phyloP scores from a whole-genome alignment of 768 basidiomycete species.

The Cubamyces sp. region DNA sequence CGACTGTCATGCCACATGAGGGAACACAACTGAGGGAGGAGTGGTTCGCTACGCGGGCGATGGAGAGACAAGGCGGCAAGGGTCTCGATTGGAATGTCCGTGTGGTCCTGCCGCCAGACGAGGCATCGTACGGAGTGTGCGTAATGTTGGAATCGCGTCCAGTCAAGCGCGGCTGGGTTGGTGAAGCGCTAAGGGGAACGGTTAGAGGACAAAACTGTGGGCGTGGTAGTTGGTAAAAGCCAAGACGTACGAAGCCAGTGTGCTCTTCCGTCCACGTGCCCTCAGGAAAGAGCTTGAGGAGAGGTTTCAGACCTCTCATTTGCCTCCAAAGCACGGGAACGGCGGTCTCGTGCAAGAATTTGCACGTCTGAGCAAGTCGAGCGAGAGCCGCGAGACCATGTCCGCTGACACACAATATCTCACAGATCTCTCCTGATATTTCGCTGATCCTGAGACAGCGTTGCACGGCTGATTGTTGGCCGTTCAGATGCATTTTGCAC shows the following conservation, averaged over 20 bases:
- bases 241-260: not conserved
- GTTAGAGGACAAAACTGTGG: not conserved
- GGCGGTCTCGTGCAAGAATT: not conserved
- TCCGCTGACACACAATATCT: not conserved
- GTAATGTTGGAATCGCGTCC: conserved; percentile 11
- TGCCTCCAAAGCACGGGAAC: not conserved
- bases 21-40: not conserved
- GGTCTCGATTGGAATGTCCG: conserved; percentile 5
- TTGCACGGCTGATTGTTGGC: not conserved
- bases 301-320: not conserved
- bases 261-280: not conserved
- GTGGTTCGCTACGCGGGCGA: not conserved
- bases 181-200: not conserved
- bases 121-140: conserved; percentile 6
- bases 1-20: conserved; percentile 8
- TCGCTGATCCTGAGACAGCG: conserved; percentile 12
- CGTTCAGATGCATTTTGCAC: not conserved
- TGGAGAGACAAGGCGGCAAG: not conserved
- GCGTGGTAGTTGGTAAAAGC: no score
- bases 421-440: not conserved
- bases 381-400: not conserved
- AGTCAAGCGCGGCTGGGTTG: not conserved
- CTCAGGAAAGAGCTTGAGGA: conserved; percentile 3
- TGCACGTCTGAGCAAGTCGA: not conserved
- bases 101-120: not conserved